Evolutionary conservation across 2,329 filamentous ascomycete genomes (phyloP), one percentile per base, ranked within the genome.

Genomic region (Karstenula rhodostoma): DNA sequence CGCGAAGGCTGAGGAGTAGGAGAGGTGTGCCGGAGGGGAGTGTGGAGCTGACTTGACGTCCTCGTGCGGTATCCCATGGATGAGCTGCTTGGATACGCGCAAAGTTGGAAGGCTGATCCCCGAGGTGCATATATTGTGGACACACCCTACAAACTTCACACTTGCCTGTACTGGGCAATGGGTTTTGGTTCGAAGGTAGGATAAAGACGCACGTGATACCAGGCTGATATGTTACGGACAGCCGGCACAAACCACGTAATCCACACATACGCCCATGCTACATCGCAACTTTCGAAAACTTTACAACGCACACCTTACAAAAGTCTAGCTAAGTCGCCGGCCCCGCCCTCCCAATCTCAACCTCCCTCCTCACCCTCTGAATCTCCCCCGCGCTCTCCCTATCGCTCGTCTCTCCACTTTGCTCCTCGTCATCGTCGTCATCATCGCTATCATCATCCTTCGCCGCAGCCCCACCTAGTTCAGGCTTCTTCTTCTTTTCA

Each of bases 401-500:
- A 22, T 73, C 71, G 13, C 63, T 66, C 0, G 61, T 61, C 10
- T 63, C 63, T 5, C 64, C 65, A 0, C 65, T 65, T 7, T 81
- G 33, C 32, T 22, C 51, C 10, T 65, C 64, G 2, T 64, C 64
- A 1, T 66, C 68, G 13, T 81, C 76, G 7, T 74, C 73, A 17
- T 73, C 70, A 15, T 74, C 73, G 32, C 70, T 73, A 19, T 76
- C 75, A 9, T 73, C 75, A 3, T 67, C 67, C 4, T 68, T 64
- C 6, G 61, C 66, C 27, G 59, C 56, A 6, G 52, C 55, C 10
- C 47, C 46, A 47, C 81, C 73, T 13, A 81, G 73, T 37, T 82
- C 81, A 0, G 83, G 83, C 29, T 82, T 84, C 63, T 87, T 85
- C 75, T 87, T 91, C 81, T 95, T 90, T 79, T 96, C 91, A 75